These are phyloP conservation scores for Fusarium anthophilum DNA, from an alignment of 2,329 filamentous ascomycete genomes.

Conservation along the genomic window DNA sequence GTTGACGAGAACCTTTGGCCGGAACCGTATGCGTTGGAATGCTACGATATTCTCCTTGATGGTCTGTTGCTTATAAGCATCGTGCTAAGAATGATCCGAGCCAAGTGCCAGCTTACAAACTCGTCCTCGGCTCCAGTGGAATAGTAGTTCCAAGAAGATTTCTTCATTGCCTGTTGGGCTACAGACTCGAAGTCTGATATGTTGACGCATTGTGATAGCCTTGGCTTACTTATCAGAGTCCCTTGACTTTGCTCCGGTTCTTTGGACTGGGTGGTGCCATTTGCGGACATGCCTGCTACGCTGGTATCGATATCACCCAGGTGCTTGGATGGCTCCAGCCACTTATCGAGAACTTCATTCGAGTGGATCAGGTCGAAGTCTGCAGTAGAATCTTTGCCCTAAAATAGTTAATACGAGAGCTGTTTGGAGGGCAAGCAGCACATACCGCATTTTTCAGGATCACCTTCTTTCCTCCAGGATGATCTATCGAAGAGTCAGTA, in stretches of 20 bases:
- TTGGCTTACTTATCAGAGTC: not conserved
- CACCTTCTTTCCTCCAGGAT: constrained; percentile 18
- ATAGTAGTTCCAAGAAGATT: constrained; percentile 21
- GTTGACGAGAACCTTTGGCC: constrained; percentile 17
- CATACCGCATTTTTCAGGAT: constrained; percentile 23
- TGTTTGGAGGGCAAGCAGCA: fast-evolving
- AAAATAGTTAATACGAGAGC: fast-evolving
- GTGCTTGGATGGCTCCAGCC: constrained; percentile 10
- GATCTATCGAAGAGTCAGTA: not conserved
- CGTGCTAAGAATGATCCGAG: fast-evolving
- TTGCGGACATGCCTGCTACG: not conserved
- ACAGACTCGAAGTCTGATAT: constrained; percentile 14
- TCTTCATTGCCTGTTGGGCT: not conserved
- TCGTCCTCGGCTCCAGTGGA: constrained; percentile 23
- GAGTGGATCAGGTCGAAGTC: constrained; percentile 22
- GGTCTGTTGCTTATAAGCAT: not conserved
- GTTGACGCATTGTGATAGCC: constrained; percentile 2
- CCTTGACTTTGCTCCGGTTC: not conserved
- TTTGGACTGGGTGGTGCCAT: not conserved
- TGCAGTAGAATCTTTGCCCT: constrained; percentile 21
- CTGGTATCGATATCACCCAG: constrained; percentile 11
- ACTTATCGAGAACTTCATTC: constrained; percentile 16
- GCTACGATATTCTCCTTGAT: constrained; percentile 7
- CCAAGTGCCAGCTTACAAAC: not conserved
- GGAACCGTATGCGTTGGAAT: constrained; percentile 1